Base-by-base conservation (phyloP, 23 red algal genomes). In the Pyropia yezoensis region DNA sequence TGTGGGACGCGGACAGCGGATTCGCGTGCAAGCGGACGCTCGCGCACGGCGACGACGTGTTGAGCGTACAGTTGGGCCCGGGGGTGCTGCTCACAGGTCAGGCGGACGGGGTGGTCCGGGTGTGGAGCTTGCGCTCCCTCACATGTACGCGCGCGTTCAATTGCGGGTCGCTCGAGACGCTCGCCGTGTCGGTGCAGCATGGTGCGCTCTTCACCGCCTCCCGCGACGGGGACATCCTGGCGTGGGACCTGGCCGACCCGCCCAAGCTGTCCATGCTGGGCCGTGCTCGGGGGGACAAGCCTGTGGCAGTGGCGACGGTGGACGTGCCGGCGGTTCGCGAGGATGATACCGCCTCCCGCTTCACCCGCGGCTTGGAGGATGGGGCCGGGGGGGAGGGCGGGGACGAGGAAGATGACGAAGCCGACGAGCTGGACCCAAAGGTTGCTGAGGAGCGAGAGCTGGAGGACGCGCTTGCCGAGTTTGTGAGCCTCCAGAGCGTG, bases 11-110 rank as follows among this genome's bases (percentile, higher is more conserved):
- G n/a, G 74, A 74, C 11, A 78, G 50, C 50, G 75, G 79, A 7
- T 93, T 84, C 49, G 57, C 79, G 54, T 93, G 88, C 59, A 83
- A 83, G 64, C 47, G 79, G 17, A 85, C 79, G 15, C 62, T 93
- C 3, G 52, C 69, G 27, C 87, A 91, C 59, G 53, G 30, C 20
- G 71, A 68, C 65, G 87, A 91, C 52, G 62, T 91, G 52, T 66
- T 76, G 9, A 70, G 74, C 68, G 54, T 83, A 18, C 57, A 27
- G 50, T 27, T 73, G 39, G 57, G 52, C 18, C 28, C 49, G 28
- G 33, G 71, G 23, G 52, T 62, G 53, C 73, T 93, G 20, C 63
- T 93, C 45, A 85, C 88, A n/a, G 88, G 78, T 16, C 82, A 77
- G 22, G 71, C 77, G 21, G 76, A 91, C 62, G 87, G 87, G 33